phyloP scores from a whole-genome alignment of 805 yeast species.

The Dipodascus albidus region DNA sequence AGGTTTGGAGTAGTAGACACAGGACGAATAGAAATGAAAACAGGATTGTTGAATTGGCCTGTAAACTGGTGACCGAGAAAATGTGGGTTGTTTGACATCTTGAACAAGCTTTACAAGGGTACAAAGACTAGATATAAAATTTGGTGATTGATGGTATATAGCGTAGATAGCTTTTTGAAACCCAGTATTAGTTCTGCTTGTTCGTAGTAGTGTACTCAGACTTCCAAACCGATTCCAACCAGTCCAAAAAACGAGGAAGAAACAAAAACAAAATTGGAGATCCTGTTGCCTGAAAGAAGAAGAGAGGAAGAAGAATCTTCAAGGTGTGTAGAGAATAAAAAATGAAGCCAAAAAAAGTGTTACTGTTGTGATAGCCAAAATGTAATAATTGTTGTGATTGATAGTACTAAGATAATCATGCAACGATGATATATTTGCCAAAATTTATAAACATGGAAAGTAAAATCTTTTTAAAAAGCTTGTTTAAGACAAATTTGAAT shows the following conservation, averaged over 20 bases:
- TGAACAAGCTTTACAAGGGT: neutral
- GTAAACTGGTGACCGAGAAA: neutral
- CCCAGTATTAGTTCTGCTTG: neutral
- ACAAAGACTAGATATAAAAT: no score
- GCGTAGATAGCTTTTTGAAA: neutral
- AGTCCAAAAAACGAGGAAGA: neutral
- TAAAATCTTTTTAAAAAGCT: no score
- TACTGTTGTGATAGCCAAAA: neutral
- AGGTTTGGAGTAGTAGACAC: neutral
- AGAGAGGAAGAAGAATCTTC: constrained; percentile 8
- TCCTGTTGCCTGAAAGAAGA: neutral
- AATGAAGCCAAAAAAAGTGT: neutral
- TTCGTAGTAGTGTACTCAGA: neutral
- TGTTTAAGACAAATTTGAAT: no score
- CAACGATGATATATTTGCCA: no score
- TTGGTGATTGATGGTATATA: no score
- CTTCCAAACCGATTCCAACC: neutral
- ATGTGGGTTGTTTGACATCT: neutral
- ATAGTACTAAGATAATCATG: no score
- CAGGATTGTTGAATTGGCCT: neutral
- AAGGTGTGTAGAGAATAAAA: constrained; percentile 13
- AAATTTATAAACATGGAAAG: no score
- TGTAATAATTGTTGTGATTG: neutral
- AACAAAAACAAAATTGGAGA: neutral
- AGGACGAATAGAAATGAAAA: neutral